Base-by-base conservation (phyloP, 169 alveolate genomes). In the Cryptosporidium sp. region DNA sequence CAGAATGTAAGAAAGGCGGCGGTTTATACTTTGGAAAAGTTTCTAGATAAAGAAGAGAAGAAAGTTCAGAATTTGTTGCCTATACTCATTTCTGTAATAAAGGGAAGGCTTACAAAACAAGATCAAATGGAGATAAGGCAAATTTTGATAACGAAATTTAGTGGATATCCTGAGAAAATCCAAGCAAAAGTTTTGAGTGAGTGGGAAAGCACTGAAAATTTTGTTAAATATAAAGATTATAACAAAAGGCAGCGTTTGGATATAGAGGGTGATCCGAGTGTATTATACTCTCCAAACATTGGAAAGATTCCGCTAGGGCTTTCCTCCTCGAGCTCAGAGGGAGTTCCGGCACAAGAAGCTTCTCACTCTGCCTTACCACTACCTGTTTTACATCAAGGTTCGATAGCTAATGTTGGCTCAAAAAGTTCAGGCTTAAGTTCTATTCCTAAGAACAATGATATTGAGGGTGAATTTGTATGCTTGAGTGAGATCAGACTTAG, bases 401-500 rank as follows among this genome's bases (percentile, higher is more conserved):
- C 67, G 10, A 55, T 23, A 26, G 3, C 16, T 55, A 55, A 9
- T 55, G 8, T 12, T n/a, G 10, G 37, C 14, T 26, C 35, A 3
- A 55, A 7, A 26, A 8, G 37, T 21, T 55, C 67, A 16, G 16
- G 67, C 23, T 8, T 69, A n/a, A 39, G 33, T 0, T 26, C 65
- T 39, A 5, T 9, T 0, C 0, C 84, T 21, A 41, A 45, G 55
- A 69, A 10, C 10, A 80, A 35, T 37, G 89, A 59, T n/a, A 61
- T 21, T 61, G 75, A 80, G 29, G 89, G 73, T 29, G 89, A 80
- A 8, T 80, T 80, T 31, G 89, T 80, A 0, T 80, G 89, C 62
- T 48, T 80, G 39, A 80, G 89, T 65, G 89, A 80, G 26, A 80
- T 80, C 12, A 80, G 75, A 80, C 67, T 80, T 14, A 80, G 89